Base-by-base conservation (phyloP, 2,329 filamentous ascomycete species). In the Alternaria triticimaculans region DNA sequence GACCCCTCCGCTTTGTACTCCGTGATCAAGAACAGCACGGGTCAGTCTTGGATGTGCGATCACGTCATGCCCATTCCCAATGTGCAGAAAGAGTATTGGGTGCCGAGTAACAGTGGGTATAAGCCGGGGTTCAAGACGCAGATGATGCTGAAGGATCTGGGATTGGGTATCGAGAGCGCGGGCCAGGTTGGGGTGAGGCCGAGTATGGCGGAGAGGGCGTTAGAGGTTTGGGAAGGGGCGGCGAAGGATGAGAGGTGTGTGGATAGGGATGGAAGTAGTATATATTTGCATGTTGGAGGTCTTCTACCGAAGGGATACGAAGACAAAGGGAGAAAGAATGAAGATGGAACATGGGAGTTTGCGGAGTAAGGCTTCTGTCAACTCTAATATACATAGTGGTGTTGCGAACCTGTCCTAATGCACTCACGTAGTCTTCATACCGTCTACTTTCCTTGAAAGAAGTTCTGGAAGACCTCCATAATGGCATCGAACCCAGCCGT, bases 131-230 rank as follows among this genome's bases (percentile, higher is more conserved):
- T 77, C 56, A 77, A 76, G 62, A 76, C 75, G 51, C 74, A 77
- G 63, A 78, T 78, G 75, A 76, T 78, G 75, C 58, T 76, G 1
- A 78, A 78, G 53, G 76, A 78, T 61, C 21, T 78, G 37, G 73
- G 72, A 2, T 54, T 78, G 33, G 75, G 73, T 2, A 72, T 78
- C 28, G 71, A 77, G 48, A 63, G 65, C 14, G 75, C 68, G 41
- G 73, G 68, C 28, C 67, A 74, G 60, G 70, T 77, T 8, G 71
- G 74, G 2, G 64, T 76, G 1, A 63, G 51, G 44, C 73, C 74
- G 10, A 54, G 51, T 21, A 78, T 77, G 71, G 76, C 72, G 12
- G 68, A 76, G 44, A 72, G 68, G 8, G 75, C 76, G 15, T 63
- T 78, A 67, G 53, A 60, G 51, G 63, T 70, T 20, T 78, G 75